Base-by-base conservation (phyloP, 148 eudicot genomes). In the Rhododendron griersonianum region DNA sequence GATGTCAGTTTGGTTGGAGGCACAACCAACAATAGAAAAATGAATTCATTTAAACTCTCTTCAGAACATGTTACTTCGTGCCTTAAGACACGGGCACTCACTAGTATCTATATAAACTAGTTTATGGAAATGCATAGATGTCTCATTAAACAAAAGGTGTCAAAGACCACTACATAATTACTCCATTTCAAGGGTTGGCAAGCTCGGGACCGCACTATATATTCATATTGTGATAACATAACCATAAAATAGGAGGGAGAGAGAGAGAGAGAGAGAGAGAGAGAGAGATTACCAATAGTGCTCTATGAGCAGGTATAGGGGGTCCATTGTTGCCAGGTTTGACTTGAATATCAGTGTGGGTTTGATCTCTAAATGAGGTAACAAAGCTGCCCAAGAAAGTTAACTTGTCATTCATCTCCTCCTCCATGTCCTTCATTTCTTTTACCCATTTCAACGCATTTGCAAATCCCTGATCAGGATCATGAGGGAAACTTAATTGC, bases 361-460 rank as follows among this genome's bases (percentile, higher is more conserved):
- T 90, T 45, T 91, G 92, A 78, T 93, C 90, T 89, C 80, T 91
- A 80, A 96, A 96, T 6, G 94, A 94, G 71, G 80, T 82, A 84
- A 87, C 89, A 86, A 94, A 89, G 25, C 90, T 93, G 80, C 92
- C 87, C 50, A 96, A 83, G 85, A 93, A 96, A 23, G 41, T 86
- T 55, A 96, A 50, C 90, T 96, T 94, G 14, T 90, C 94, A 75
- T 85, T 93, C 35, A 91, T 19, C 85, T 94, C 93, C 61, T 94
- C 96, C 50, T 96, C 98, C 85, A 87, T 75, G 35, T 96, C 95
- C 86, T 94, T 95, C 96, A 91, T 93, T 87, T 95, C 96, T 84
- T 96, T 95, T 75, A 93, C 89, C 96, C 98, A 95, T 93, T 91
- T 96, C 61, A 96, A 48, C 41, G 95, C 91, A 89, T 91, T 91